Evolutionary conservation across 2,329 filamentous ascomycete genomes (phyloP), one percentile per base, ranked within the genome.

Genomic region (Pseudogymnoascus sp.): DNA sequence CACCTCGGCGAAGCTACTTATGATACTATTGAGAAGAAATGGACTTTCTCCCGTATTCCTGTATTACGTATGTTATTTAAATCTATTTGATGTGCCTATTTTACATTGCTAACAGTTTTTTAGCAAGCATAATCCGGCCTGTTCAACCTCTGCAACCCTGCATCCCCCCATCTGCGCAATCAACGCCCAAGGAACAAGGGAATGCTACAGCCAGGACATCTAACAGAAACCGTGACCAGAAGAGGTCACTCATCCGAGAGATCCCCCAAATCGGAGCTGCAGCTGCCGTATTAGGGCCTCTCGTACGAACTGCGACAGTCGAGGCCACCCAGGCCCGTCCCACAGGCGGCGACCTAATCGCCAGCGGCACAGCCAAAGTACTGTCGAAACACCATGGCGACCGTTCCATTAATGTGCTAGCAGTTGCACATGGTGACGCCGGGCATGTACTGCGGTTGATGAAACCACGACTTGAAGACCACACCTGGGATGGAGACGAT

Each of bases 1-100:
- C 80, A 83, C 68, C 75, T 81, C 63, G 83, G 82, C 63, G 74
- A 76, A 62, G 70, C 79, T 42, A 72, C 73, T 5, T 85, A 84
- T 66, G 67, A 73, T 62, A 65, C 68, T 60, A 66, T 69, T 10
- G 69, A 72, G 60, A 66, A 65, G 12, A 51, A 66, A 64, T 74
- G 72, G 72, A 63, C 12, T 3, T 74, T 73, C 60, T 70, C 71
- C n/a, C 59, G 64, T 27, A 60, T 65, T 44, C 17, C 61, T 13
- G 61, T 59, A 15, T 60, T 65, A 59, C 60, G 70, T 71, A 66
- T 17, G 62, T 44, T 36, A 27, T 36, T 36, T 58, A 4, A n/a
- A 3, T 5, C 41, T 36, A 27, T 36, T 36, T 58, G 2, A n/a
- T 2, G 2, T 29, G 13, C 10, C 25, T 48, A 8, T 15, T 6